Conservation (phyloP, 2,329 filamentous ascomycete genomes). For the Calonectria pteridis region DNA sequence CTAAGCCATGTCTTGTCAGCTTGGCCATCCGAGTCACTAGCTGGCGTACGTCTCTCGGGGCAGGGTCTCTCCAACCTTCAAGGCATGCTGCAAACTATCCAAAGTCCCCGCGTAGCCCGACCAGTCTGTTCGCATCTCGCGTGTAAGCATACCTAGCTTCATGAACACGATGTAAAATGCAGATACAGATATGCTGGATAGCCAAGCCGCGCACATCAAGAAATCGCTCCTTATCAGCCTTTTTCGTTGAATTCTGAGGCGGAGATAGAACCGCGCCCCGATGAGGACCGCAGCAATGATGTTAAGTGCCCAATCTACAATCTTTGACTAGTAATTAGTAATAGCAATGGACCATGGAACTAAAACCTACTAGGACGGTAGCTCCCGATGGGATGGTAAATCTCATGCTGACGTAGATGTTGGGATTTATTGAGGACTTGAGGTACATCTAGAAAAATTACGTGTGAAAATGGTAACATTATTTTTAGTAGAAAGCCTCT, state of each 20-base stretch:
- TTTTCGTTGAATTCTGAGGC: background rate
- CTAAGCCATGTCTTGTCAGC: background rate
- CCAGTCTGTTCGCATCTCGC: background rate
- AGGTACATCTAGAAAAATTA: no score
- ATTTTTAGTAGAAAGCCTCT: background rate
- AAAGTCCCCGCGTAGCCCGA: background rate
- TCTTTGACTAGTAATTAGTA: background rate
- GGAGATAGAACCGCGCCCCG: background rate
- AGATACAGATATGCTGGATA: background rate
- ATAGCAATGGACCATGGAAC: no score
- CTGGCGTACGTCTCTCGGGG: fast-evolving
- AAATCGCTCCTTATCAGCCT: background rate
- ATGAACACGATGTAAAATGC: background rate
- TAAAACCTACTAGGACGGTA: background rate
- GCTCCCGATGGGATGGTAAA: background rate
- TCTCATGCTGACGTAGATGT: background rate
- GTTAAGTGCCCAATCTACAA: background rate
- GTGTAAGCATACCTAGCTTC: background rate
- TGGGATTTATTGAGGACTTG: background rate
- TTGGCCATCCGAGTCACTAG: no score
- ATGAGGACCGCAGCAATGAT: background rate
- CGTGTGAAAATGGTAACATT: background rate
- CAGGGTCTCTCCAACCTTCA: background rate
- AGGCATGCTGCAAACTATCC: background rate
- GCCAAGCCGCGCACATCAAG: background rate